Conservation (phyloP, 2,329 filamentous ascomycete genomes). For the Alternaria alternata region DNA sequence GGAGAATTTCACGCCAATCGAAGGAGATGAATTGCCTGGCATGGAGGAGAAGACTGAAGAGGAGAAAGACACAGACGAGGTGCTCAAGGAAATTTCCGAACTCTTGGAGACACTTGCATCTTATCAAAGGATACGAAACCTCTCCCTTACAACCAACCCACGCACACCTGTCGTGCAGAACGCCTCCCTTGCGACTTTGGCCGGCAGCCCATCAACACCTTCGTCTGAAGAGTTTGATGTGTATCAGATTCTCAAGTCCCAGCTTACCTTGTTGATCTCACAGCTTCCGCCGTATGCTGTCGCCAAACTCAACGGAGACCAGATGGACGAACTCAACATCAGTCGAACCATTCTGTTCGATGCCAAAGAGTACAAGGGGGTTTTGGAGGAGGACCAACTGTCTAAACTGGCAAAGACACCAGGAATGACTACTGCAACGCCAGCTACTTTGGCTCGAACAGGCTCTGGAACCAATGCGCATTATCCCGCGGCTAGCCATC, state of each 20-base stretch:
- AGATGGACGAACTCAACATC: slow-evolving; percentile 82
- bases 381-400: slow-evolving; percentile 82
- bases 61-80: slow-evolving; percentile 71
- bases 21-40: slow-evolving; percentile 32
- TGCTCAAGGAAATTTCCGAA: slow-evolving; percentile 77
- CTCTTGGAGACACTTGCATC: slow-evolving; percentile 79
- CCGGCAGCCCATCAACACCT: slow-evolving; percentile 70
- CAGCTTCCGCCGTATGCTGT: slow-evolving; percentile 84
- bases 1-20: slow-evolving; percentile 47
- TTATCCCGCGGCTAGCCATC: slow-evolving; percentile 37
- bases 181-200: slow-evolving; percentile 63
- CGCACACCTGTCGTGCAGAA: slow-evolving; percentile 73
- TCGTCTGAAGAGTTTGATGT: slow-evolving; percentile 65
- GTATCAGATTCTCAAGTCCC: slow-evolving; percentile 78
- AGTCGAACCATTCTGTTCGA: slow-evolving; percentile 80
- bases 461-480: slow-evolving; percentile 39
- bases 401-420: slow-evolving; percentile 55
- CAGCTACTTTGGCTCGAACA: slow-evolving; percentile 38
- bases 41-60: slow-evolving; percentile 52
- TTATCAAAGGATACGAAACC: slow-evolving; percentile 80
- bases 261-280: slow-evolving; percentile 76
- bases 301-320: slow-evolving; percentile 84
- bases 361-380: slow-evolving; percentile 75
- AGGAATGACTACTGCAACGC: slow-evolving; percentile 37
- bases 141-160: slow-evolving; percentile 70